These are phyloP conservation scores for Mallotus nudiflorus DNA, from an alignment of 345 rosid genomes.

Conservation along the genomic window DNA sequence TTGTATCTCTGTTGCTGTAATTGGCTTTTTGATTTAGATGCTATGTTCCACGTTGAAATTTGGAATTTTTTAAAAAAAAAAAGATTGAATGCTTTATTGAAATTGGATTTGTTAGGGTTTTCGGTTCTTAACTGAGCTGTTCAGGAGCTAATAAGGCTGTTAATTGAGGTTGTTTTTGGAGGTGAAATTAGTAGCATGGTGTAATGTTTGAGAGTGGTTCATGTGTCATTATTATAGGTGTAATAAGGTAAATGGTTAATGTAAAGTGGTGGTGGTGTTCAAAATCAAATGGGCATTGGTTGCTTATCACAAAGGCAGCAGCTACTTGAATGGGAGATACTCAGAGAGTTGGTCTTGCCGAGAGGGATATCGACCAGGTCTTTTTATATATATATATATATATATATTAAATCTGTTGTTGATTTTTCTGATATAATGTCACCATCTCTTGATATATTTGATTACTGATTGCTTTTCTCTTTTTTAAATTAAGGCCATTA, in stretches of 20 bases:
- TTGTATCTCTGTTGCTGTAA: constrained; percentile 10
- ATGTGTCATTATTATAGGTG: not conserved
- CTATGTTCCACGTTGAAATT: too few species aligned
- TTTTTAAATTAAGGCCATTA: constrained; percentile 53
- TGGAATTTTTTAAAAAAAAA: too few species aligned
- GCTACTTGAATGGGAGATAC: constrained; percentile 73
- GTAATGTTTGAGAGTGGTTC: constrained; percentile 17
- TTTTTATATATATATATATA: too few species aligned
- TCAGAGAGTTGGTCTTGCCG: constrained; percentile 59
- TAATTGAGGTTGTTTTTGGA: constrained; percentile 5
- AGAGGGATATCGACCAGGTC: constrained; percentile 88
- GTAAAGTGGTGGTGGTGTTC: constrained; percentile 43
- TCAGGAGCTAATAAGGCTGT: constrained; percentile 16
- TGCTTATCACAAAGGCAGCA: constrained; percentile 27
- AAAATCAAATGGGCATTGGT: constrained; percentile 57
- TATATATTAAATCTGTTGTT: too few species aligned
- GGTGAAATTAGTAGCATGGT: constrained; percentile 32
- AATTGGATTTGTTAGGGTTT: constrained; percentile 5
- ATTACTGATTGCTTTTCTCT: not conserved
- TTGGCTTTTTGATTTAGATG: constrained; percentile 17
- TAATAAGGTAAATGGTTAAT: constrained; percentile 12
- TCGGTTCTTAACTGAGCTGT: constrained; percentile 11
- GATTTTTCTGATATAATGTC: not conserved
- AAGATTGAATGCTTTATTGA: not conserved
- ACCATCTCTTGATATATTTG: not conserved